Evolutionary conservation across 768 basidiomycete genomes (phyloP), one percentile per base, ranked within the genome.

Genomic region (Panaeolus cyanescens): DNA sequence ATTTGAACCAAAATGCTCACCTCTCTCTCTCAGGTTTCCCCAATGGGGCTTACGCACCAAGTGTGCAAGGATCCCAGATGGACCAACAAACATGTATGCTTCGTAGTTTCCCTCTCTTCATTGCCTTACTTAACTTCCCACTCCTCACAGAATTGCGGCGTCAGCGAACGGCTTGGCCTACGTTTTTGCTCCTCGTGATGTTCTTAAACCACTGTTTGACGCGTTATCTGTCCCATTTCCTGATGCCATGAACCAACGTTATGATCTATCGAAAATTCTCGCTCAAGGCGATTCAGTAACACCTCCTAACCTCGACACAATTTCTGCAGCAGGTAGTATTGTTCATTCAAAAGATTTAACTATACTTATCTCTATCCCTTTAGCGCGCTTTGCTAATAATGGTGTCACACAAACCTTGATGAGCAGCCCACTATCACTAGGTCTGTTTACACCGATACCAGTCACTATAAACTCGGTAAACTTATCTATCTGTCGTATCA

Each of bases 41-140:
- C 67, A 74, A 59, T 80, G 79, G 79, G 79, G 79, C 0, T 71
- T 77, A 19, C 68, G 79, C 19, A 76, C 75, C 4, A 72, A 71
- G 33, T 81, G 79, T 61, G 59, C 64, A 15, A 74, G 72, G 37
- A 65, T 79, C 15, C 68, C 76, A 6, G 65, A 75, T 39, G 62
- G 67, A 1, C 36, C 65, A 4, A 59, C 59, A 4, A 75, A 76
- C 40, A 68, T 79, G 79, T 78, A 59, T 32, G 74, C 64, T 22
- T 33, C 32, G n/a, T 40, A n/a, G 9, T 55, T 32, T 20, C 7
- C 39, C 32, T 56, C 10, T 8, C 30, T 32, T 34, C 8, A 28
- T 15, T 5, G 34, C 32, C 5, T 22, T n/a, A 17, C 33, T 55
- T 7, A 39, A 50, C 17, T 5, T 22, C 31, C 22, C 12, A 33